Conservation (phyloP, 2,329 filamentous ascomycete genomes). For the Phialemonium atrogriseum region DNA sequence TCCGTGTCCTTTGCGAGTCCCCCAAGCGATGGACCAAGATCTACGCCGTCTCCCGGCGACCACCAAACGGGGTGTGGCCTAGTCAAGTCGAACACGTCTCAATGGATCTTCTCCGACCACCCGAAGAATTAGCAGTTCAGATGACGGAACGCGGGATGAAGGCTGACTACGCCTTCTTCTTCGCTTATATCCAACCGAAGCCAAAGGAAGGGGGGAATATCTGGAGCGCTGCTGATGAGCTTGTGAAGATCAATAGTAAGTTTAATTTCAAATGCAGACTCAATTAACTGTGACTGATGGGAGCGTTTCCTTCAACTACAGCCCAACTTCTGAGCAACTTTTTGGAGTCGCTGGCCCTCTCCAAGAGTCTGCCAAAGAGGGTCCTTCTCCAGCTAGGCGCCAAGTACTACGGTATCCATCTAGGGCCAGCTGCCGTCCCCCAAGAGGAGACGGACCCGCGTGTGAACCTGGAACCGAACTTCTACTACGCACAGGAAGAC, state of each 20-base stretch:
- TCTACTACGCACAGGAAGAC: slow-evolving; percentile 48
- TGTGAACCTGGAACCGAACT: slow-evolving; percentile 36
- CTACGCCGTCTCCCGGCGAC: slow-evolving; percentile 38
- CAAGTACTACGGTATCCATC: slow-evolving; percentile 43
- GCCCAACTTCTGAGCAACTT: no score
- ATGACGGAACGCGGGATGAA: slow-evolving; percentile 11
- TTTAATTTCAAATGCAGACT: neutral
- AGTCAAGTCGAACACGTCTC: slow-evolving; percentile 31
- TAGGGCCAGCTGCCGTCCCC: slow-evolving; percentile 33
- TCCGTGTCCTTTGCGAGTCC: no score
- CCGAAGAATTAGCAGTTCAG: no score
- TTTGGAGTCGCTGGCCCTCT: no score
- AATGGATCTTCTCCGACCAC: slow-evolving; percentile 23
- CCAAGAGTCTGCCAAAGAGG: no score
- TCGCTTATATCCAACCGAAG: neutral
- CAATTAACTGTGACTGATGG: neutral
- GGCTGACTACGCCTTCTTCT: slow-evolving; percentile 2
- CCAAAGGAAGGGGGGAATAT: neutral
- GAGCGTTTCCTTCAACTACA: no score
- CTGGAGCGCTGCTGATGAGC: neutral
- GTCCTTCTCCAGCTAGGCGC: slow-evolving; percentile 42
- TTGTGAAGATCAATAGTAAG: slow-evolving; percentile 30
- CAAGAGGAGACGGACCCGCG: slow-evolving; percentile 37
- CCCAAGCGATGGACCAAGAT: slow-evolving; percentile 45
- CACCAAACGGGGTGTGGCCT: slow-evolving; percentile 24